These are phyloP conservation scores for Eucalyptus marginata DNA, from an alignment of 345 rosid species.

Conservation along the genomic window DNA sequence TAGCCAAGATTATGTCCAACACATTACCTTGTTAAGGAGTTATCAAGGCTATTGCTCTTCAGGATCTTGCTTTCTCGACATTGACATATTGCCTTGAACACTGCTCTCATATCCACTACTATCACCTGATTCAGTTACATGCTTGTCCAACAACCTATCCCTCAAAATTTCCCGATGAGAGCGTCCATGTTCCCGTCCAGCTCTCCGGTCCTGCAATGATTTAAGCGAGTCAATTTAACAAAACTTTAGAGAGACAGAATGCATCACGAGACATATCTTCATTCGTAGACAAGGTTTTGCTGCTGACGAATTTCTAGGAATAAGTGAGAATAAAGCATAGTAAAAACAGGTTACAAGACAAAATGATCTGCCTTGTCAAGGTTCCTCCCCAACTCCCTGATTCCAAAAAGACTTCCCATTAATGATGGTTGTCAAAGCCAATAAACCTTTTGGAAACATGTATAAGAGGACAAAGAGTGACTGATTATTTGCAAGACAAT, in stretches of 20 bases:
- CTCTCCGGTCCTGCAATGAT: conserved; percentile 42
- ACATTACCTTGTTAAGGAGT: not conserved
- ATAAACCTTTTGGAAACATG: not conserved
- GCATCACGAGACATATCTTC: not conserved
- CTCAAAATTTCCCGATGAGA: conserved; percentile 10
- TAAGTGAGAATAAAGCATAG: not conserved
- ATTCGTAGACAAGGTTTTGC: not conserved
- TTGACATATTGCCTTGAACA: conserved; percentile 19
- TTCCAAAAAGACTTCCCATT: not conserved
- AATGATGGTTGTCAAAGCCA: not conserved
- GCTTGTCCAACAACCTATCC: conserved; percentile 31
- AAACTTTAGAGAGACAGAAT: not conserved
- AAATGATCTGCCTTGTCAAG: not conserved
- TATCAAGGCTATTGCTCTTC: conserved; percentile 20
- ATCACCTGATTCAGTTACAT: conserved; percentile 54
- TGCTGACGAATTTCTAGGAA: not conserved
- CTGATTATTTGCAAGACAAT: not conserved
- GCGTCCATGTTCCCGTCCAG: conserved; percentile 35
- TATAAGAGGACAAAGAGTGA: not conserved
- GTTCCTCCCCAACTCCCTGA: not conserved
- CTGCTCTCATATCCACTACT: conserved; percentile 70
- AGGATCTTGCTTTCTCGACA: conserved; percentile 29
- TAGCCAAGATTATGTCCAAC: not conserved
- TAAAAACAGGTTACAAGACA: not conserved
- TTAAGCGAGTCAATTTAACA: not conserved